These are phyloP conservation scores for Phytophthora uliginosa DNA, from an alignment of 352 stramenopile genomes.

Conservation along the genomic window DNA sequence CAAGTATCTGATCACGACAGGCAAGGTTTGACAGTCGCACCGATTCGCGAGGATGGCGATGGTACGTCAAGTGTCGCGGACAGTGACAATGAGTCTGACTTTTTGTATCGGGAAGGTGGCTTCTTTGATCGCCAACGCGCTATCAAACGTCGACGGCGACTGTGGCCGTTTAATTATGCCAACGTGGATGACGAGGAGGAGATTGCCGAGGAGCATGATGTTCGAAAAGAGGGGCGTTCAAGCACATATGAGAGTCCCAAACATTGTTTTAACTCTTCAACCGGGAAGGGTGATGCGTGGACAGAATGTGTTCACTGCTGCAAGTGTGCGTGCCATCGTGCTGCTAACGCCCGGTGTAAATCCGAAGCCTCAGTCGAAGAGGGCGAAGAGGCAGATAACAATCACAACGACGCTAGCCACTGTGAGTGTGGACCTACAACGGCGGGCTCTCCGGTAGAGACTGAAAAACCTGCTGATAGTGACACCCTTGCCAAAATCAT, in stretches of 20 bases:
- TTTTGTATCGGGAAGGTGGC: conserved; percentile 81
- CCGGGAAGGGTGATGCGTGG: conserved; percentile 27
- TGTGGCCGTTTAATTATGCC: conserved; percentile 71
- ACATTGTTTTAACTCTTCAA: conserved; percentile 12
- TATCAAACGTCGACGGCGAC: conserved; percentile 63
- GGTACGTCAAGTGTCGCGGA: conserved; percentile 20
- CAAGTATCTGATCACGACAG: conserved; percentile 27
- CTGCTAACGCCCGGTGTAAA: conserved; percentile 9
- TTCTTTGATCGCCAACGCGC: conserved; percentile 84
- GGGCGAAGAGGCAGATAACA: conserved; percentile 3
- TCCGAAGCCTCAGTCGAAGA: conserved; percentile 8
- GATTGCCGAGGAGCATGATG: conserved; percentile 24
- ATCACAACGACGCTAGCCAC: background rate
- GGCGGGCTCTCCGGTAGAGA: background rate
- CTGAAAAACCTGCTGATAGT: conserved; percentile 6
- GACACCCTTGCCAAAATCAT: conserved; percentile 35
- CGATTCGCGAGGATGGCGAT: conserved; percentile 36
- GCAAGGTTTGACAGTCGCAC: conserved; percentile 19
- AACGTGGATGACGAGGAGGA: conserved; percentile 43
- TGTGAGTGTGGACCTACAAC: background rate
- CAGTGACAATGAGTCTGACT: conserved; percentile 61
- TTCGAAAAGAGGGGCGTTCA: conserved; percentile 17
- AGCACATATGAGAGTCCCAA: conserved; percentile 18
- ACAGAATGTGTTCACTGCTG: conserved; percentile 50
- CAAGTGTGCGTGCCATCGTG: conserved; percentile 51